phyloP scores from a whole-genome alignment of 1,284 basidiomycete species.

The Phellinidium pouzarii region DNA sequence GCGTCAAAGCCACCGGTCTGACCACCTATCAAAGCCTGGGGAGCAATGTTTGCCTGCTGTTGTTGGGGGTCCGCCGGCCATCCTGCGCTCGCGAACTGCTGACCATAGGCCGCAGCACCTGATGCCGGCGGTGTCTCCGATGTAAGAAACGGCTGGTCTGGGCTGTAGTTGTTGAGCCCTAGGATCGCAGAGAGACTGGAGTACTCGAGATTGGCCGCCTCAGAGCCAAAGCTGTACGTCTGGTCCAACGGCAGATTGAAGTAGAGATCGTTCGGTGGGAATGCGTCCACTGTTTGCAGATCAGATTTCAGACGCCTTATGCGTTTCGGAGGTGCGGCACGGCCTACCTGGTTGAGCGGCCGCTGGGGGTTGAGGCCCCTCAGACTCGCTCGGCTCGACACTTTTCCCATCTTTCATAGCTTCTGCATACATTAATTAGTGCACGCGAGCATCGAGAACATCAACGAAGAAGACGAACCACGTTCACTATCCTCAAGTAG shows the following conservation, averaged over 20 bases:
- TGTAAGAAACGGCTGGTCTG: conserved; percentile 36
- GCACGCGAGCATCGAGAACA: neutral
- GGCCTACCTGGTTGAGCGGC: conserved; percentile 8
- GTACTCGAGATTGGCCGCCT: conserved; percentile 87
- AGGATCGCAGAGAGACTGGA: conserved; percentile 89
- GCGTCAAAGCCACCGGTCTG: conserved; percentile 23
- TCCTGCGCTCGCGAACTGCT: conserved; percentile 36
- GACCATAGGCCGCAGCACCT: conserved; percentile 14
- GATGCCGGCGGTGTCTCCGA: conserved; percentile 30
- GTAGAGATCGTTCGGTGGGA: conserved; percentile 51
- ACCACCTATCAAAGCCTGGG: conserved; percentile 16
- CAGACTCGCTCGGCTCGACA: conserved; percentile 1
- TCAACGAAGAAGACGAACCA: conserved; percentile 37
- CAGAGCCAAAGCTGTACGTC: conserved; percentile 69
- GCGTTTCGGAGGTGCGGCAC: neutral
- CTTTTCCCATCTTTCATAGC: conserved; percentile 14
- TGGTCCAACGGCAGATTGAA: conserved; percentile 58
- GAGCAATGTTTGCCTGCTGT: conserved; percentile 20
- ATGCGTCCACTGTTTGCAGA: conserved; percentile 37
- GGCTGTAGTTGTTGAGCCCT: conserved; percentile 54
- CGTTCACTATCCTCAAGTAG: conserved; percentile 88
- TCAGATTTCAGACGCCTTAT: neutral
- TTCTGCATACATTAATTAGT: conserved; percentile 10
- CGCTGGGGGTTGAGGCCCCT: conserved; percentile 9
- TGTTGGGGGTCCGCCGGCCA: conserved; percentile 38